These are phyloP conservation scores for Cicer judaicum DNA, from an alignment of 306 rosid species.

Conservation along the genomic window DNA sequence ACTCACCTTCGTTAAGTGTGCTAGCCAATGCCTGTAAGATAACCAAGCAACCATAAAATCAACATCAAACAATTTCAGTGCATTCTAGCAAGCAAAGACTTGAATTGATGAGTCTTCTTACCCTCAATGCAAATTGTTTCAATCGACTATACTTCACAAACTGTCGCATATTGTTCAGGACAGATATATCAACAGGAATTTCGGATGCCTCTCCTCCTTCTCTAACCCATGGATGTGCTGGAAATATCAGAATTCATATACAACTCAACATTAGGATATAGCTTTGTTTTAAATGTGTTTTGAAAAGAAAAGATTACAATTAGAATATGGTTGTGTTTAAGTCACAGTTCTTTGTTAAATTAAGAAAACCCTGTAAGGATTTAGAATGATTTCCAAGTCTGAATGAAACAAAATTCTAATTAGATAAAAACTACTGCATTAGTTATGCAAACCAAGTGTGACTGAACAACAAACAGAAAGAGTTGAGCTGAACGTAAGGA, in stretches of 20 bases:
- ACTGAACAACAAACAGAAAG: constrained; percentile 5
- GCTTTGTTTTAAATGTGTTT: not conserved
- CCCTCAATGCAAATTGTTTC: constrained; percentile 98
- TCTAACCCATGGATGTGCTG: constrained; percentile 98
- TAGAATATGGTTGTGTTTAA: constrained; percentile 31
- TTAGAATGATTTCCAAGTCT: not conserved
- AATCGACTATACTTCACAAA: constrained; percentile 91
- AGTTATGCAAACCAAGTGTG: constrained; percentile 17
- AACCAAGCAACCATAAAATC: constrained; percentile 38
- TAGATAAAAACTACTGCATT: constrained; percentile 6
- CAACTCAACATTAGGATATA: constrained; percentile 29
- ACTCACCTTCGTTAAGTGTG: constrained; percentile 86
- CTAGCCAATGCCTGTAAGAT: constrained; percentile 90
- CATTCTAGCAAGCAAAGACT: constrained; percentile 36
- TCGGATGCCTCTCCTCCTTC: constrained; percentile 96
- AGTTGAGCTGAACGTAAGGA: not conserved
- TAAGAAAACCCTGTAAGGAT: constrained; percentile 19
- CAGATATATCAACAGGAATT: constrained; percentile 96
- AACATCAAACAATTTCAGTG: constrained; percentile 31
- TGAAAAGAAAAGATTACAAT: constrained; percentile 13
- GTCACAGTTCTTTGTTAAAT: constrained; percentile 20
- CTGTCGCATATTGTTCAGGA: constrained; percentile 87
- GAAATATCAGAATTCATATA: constrained; percentile 47
- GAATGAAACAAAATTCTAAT: constrained; percentile 30
- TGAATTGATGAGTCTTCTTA: constrained; percentile 47